Evolutionary conservation across 208 protist species (phyloP), one percentile per base, ranked within the genome.

Genomic region (Histomonas meleagridis): DNA sequence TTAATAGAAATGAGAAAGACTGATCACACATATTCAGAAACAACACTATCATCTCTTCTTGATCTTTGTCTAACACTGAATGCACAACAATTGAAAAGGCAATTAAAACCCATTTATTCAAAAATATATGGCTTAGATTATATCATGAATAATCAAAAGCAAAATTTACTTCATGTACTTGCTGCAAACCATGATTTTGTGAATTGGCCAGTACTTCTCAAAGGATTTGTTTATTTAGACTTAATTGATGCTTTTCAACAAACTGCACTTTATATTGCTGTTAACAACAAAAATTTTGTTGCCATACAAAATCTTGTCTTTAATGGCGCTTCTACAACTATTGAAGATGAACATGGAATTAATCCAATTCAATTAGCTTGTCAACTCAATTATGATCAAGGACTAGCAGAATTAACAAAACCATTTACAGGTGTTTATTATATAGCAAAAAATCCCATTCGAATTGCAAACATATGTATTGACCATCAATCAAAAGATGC

Each of bases 311-410:
- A 12, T 38, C 38, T 86, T 3, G 7, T 86, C 5, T 3, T 12
- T 32, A 51, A 51, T 28, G n/a, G 46, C 26, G 76, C 46, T 18
- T 86, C 76, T 21, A 26, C 46, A 9, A 86, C 46, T 7, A 18
- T 48, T 86, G 76, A 86, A 86, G 76, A 86, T 86, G 76, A 86
- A 38, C 43, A 49, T 18, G 76, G 76, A 18, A 51, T 46, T 38
- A 86, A 86, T 55, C 76, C 76, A 18, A 46, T 86, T 38, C 76
- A 86, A 55, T 57, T 55, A 14, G 40, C 46, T 0, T 86, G 43
- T 86, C 26, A 51, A 86, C n/a, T 26, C 7, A 38, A 53, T 38
- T 43, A 55, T 86, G 9, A 9, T 7, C 26, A 18, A 5, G 76
- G 43, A 38, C 26, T 86, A 7, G 46, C 18, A 38, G 40, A 32